Evolutionary conservation across 345 rosid species (phyloP).

Genomic region (Excoecaria cochinchinensis): DNA sequence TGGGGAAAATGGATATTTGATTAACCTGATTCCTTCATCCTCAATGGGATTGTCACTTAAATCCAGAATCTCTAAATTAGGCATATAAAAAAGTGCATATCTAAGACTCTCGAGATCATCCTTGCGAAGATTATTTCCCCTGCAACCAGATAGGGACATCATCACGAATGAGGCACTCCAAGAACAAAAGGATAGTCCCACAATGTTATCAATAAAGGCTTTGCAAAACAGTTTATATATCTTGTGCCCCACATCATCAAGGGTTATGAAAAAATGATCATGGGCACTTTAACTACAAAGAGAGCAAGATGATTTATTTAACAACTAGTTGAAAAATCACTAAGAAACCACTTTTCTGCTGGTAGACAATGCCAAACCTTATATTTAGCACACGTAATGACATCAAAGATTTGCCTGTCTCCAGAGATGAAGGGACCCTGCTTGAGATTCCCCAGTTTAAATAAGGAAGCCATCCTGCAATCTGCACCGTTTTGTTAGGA

Average conservation of each 20-base stretch:
- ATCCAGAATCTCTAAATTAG: conserved; percentile 69
- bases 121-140: conserved; percentile 71
- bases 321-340: background rate
- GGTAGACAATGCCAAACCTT: conserved; percentile 42
- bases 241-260: background rate
- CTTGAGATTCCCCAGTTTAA: conserved; percentile 43
- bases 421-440: conserved; percentile 24
- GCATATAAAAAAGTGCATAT: conserved; percentile 55
- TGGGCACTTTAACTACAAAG: background rate
- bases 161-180: conserved; percentile 14
- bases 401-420: conserved; percentile 47
- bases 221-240: conserved; percentile 9
- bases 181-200: background rate
- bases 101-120: conserved; percentile 62
- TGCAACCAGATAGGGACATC: conserved; percentile 29
- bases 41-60: conserved; percentile 78
- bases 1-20: conserved; percentile 17
- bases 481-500: conserved; percentile 34
- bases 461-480: conserved; percentile 81
- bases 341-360: background rate
- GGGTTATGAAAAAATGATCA: background rate
- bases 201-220: conserved; percentile 5
- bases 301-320: background rate
- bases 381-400: conserved; percentile 62
- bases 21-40: conserved; percentile 77